Conservation (phyloP, 2,329 filamentous ascomycete genomes). For the Trichoderma koningii region DNA sequence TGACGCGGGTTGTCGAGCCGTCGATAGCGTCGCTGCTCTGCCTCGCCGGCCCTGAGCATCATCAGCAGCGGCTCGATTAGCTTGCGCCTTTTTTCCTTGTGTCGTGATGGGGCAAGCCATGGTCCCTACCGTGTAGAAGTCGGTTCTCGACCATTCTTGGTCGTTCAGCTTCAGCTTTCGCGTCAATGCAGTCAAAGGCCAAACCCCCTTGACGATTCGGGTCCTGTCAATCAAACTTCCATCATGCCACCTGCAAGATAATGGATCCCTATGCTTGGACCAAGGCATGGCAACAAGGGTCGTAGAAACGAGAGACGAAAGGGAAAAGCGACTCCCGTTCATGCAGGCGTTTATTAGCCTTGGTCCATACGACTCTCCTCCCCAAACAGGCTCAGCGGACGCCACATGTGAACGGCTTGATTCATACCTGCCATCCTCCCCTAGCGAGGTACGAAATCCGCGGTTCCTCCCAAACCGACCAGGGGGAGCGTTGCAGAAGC, state of each 20-base stretch:
- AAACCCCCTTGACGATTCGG: not conserved
- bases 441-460: not conserved
- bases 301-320: not conserved
- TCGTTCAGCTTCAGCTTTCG: not conserved
- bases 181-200: not conserved
- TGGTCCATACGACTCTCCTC: not conserved
- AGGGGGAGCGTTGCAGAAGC: constrained; percentile 6
- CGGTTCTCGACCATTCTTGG: no score
- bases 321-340: not conserved
- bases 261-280: not conserved
- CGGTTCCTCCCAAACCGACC: not conserved
- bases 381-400: constrained; percentile 10
- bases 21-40: constrained; percentile 10
- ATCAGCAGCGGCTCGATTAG: constrained; percentile 7
- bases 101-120: not conserved
- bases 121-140: no score
- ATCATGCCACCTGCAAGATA: constrained; percentile 13
- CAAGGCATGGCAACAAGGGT: not conserved
- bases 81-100: constrained; percentile 12
- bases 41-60: constrained; percentile 20
- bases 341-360: constrained; percentile 8
- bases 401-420: constrained; percentile 9
- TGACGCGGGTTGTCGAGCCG: constrained; percentile 20
- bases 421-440: constrained; percentile 8
- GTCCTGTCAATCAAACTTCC: not conserved